Evolutionary conservation across 208 protist species (phyloP).

Genomic region (Trypanosoma vivax): DNA sequence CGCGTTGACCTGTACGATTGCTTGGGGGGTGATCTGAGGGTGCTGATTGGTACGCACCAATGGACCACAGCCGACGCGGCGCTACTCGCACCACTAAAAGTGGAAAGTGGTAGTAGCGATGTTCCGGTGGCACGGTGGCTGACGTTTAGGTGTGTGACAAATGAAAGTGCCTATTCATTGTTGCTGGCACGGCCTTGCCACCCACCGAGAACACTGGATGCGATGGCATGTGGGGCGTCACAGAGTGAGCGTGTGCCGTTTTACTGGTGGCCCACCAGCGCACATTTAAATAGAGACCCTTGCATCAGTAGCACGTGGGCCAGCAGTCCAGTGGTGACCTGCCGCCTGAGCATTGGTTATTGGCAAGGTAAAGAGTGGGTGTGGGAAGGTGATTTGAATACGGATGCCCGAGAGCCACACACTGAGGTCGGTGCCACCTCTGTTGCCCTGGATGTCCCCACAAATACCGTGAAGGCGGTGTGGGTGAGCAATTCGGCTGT

Average conservation of each 20-base stretch:
- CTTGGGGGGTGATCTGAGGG: neutral
- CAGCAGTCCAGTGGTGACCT: constrained; percentile 3
- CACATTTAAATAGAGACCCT: neutral
- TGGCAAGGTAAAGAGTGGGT: neutral
- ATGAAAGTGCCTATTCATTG: neutral
- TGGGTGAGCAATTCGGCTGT: neutral
- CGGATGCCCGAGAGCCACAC: neutral
- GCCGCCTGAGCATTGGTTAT: neutral
- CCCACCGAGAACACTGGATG: neutral
- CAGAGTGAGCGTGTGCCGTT: constrained; percentile 6
- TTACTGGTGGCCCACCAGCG: constrained; percentile 12
- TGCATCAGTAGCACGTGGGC: neutral
- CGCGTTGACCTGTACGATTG: constrained; percentile 14
- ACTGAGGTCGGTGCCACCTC: constrained; percentile 5
- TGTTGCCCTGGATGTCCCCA: neutral
- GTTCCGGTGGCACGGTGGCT: constrained; percentile 6
- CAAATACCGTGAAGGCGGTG: constrained; percentile 1
- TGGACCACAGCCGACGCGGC: constrained; percentile 1
- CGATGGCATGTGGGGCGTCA: too few species aligned
- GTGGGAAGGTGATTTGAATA: neutral
- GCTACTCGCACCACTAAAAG: neutral
- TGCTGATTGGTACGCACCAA: constrained; percentile 10
- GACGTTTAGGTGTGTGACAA: neutral
- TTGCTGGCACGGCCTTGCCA: neutral
- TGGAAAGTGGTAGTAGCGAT: neutral